Percentiles rank a stretch among this genome's conserved stretches.
Conservation (phyloP, 2,329 filamentous ascomycete genomes). For the Diaporthe sp. region DNA sequence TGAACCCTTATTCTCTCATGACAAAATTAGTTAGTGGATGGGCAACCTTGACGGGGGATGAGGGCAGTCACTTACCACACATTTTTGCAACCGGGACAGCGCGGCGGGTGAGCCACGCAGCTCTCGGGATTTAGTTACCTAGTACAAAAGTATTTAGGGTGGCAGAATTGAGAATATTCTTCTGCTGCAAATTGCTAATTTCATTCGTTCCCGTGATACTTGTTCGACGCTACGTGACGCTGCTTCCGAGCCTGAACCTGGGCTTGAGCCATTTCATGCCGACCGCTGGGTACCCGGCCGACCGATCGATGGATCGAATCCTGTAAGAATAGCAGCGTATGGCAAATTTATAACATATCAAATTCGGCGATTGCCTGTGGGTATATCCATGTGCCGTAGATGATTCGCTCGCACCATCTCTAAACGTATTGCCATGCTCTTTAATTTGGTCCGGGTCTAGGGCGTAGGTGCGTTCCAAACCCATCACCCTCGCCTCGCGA, state of each 20-base stretch:
- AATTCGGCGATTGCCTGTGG: constrained; percentile 22
- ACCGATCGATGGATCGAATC: neutral
- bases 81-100: constrained; percentile 2
- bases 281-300: no score
- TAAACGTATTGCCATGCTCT: neutral
- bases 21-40: constrained; percentile 34
- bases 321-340: no score
- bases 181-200: neutral
- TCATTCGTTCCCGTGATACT: neutral
- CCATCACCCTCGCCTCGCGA: neutral
- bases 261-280: neutral
- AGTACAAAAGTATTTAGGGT: constrained; percentile 4
- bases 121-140: constrained; percentile 26
- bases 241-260: neutral
- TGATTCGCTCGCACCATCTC: neutral
- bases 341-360: neutral
- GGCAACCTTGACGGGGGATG: constrained; percentile 14
- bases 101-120: constrained; percentile 4
- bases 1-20: constrained; percentile 20
- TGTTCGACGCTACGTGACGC: neutral
- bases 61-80: constrained; percentile 35
- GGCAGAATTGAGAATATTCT: constrained; percentile 24
- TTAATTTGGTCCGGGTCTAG: neutral
- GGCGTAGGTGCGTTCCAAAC: neutral
- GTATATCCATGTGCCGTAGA: constrained; percentile 24